Conservation (phyloP, 768 basidiomycete genomes). For the Macrolepiota albuminosa region DNA sequence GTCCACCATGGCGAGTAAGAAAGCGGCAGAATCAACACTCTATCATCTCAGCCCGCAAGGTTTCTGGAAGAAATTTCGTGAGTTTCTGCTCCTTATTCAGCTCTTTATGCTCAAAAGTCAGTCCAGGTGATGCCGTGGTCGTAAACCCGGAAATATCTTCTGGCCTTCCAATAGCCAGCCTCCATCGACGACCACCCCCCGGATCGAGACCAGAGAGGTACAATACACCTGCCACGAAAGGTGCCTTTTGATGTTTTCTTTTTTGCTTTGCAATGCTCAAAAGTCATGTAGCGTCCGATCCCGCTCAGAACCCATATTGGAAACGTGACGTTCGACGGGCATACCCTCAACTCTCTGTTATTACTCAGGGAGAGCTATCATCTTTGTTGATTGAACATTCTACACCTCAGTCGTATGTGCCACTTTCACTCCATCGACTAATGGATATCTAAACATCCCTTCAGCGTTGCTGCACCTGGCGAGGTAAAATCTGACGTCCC, state of each 20-base stretch:
- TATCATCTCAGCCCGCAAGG: slow-evolving; percentile 89
- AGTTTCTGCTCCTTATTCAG: slow-evolving; percentile 10
- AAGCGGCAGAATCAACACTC: slow-evolving; percentile 80
- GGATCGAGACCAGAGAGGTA: slow-evolving; percentile 86
- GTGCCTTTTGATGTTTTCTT: slow-evolving; percentile 27
- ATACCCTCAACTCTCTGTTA: slow-evolving; percentile 87
- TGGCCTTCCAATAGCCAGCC: slow-evolving; percentile 72
- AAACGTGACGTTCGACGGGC: slow-evolving; percentile 91
- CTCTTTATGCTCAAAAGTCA: not conserved
- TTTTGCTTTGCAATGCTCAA: not conserved
- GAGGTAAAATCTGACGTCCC: slow-evolving; percentile 42
- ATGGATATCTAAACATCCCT: not conserved
- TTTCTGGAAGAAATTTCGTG: slow-evolving; percentile 97
- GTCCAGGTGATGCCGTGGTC: slow-evolving; percentile 72
- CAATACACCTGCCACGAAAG: slow-evolving; percentile 85
- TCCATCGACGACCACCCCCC: slow-evolving; percentile 82
- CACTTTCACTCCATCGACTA: not conserved
- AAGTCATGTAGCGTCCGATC: slow-evolving; percentile 58
- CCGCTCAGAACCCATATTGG: slow-evolving; percentile 90
- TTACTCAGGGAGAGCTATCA: slow-evolving; percentile 82
- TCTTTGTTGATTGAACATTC: slow-evolving; percentile 80
- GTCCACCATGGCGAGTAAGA: slow-evolving; percentile 65
- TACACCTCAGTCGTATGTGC: slow-evolving; percentile 54
- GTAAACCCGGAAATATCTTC: slow-evolving; percentile 90
- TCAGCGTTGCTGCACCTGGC: slow-evolving; percentile 52